phyloP scores from a whole-genome alignment of 257 asterid species.

The Forsythia suspensa region DNA sequence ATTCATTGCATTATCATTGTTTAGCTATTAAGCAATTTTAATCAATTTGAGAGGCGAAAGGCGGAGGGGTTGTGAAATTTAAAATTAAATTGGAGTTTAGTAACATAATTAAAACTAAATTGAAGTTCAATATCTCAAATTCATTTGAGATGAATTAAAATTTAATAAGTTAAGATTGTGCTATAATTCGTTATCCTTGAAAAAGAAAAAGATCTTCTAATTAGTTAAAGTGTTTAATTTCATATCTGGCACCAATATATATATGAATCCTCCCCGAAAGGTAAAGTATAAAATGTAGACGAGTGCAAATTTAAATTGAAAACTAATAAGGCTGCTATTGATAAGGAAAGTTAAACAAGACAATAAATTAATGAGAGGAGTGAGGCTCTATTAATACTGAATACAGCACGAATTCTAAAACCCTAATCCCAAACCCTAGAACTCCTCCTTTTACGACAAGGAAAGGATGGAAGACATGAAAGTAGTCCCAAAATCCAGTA shows the following conservation, averaged over 20 bases:
- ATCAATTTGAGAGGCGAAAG: too few species aligned
- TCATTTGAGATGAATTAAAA: too few species aligned
- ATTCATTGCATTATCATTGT: too few species aligned
- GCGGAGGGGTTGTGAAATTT: too few species aligned
- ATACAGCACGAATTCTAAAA: background rate
- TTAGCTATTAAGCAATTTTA: too few species aligned
- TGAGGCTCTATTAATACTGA: background rate
- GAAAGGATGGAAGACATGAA: constrained; percentile 40
- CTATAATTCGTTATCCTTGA: too few species aligned
- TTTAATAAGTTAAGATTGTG: too few species aligned
- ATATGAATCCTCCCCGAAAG: background rate
- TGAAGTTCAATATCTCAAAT: too few species aligned
- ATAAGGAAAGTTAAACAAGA: background rate
- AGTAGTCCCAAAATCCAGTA: constrained; percentile 15
- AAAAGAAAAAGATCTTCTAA: too few species aligned
- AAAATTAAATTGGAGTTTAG: too few species aligned
- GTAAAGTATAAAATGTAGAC: background rate
- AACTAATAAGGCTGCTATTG: background rate
- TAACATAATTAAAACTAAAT: too few species aligned
- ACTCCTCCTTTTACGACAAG: background rate
- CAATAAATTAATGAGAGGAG: background rate
- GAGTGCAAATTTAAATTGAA: background rate
- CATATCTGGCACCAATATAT: background rate
- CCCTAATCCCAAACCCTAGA: constrained; percentile 38
- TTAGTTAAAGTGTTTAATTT: too few species aligned